Base-by-base conservation (phyloP, 2,329 filamentous ascomycete species). In the Colletotrichum plurivorum region DNA sequence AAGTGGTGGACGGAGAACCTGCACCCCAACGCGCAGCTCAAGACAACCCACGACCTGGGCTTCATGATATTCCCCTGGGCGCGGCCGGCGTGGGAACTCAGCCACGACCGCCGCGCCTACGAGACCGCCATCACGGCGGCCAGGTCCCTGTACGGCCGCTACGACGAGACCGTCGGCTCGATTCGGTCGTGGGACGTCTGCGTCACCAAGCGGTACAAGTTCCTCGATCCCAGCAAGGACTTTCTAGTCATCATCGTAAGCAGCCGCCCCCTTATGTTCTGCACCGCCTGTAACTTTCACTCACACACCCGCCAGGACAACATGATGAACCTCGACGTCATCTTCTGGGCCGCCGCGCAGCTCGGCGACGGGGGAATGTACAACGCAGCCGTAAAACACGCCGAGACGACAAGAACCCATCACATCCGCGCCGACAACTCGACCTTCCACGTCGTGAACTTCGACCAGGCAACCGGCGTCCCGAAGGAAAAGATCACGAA, bases 111-210 rank as follows among this genome's bases (percentile, higher is more conserved):
- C 2, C 72, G 74, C 3, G 79, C 82, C 5, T 77, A 78, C 45
- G 69, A 77, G 2, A 80, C 78, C 0, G 74, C 83, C 1, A 63
- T 78, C 2, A 73, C 66, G 2, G 78, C 80, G 0, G 79, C 82
- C 0, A 74, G 77, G 4, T 82, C 78, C 2, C 73, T 85, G 0
- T 76, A 78, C 2, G 73, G 73, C 9, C 76, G 83, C 10, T 85
- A 78, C 67, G 76, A 76, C n/a, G 53, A 69, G 1, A 74, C 68
- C 0, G 77, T 81, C 0, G 75, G 78, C 15, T 78, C 76, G 0
- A 78, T 85, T 9, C 73, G 79, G 45, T 84, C 81, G 6, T 85
- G 84, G 84, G 83, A 86, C 59, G 72, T 76, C 2, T 83, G 82
- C 52, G 71, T 78, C 7, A 85, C 82, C 8, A 79, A 80, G 22